Evolutionary conservation across 2,329 filamentous ascomycete species (phyloP).

Genomic region (Massarina eburnea): DNA sequence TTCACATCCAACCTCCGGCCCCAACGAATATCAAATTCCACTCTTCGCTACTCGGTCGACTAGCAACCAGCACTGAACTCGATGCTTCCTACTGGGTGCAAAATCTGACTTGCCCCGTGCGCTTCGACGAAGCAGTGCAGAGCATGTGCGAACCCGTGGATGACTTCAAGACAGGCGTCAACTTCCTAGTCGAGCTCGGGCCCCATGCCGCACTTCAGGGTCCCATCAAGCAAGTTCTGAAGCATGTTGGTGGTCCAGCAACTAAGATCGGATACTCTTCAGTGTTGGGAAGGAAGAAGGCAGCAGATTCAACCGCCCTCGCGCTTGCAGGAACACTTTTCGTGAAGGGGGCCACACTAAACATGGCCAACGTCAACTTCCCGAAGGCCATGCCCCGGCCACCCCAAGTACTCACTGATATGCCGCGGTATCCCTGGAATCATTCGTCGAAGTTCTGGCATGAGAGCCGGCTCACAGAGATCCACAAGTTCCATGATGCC

Average conservation of each 20-base stretch:
- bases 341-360: constrained; percentile 13
- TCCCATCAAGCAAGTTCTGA: constrained; percentile 26
- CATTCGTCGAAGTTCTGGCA: constrained; percentile 30
- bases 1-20: constrained; percentile 21
- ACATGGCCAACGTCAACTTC: constrained; percentile 28
- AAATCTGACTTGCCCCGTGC: constrained; percentile 22
- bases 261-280: constrained; percentile 19
- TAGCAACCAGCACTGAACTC: constrained; percentile 9
- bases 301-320: constrained; percentile 20
- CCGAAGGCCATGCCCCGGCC: constrained; percentile 20
- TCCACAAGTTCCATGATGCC: constrained; percentile 21
- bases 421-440: constrained; percentile 39
- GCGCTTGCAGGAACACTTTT: constrained; percentile 16
- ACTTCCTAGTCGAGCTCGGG: constrained; percentile 25
- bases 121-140: constrained; percentile 17
- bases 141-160: constrained; percentile 16
- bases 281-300: constrained; percentile 29
- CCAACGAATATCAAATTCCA: constrained; percentile 14
- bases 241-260: constrained; percentile 14
- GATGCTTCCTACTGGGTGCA: constrained; percentile 28
- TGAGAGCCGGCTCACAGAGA: constrained; percentile 13
- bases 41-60: constrained; percentile 20
- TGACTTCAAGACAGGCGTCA: constrained; percentile 14
- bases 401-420: constrained; percentile 20
- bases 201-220: constrained; percentile 27